A percentile compares a stretch with the other conserved stretches of the same genome.
Evolutionary conservation across 495 filamentous ascomycete genomes (phyloP).

Genomic region (Usnea hakonensis): DNA sequence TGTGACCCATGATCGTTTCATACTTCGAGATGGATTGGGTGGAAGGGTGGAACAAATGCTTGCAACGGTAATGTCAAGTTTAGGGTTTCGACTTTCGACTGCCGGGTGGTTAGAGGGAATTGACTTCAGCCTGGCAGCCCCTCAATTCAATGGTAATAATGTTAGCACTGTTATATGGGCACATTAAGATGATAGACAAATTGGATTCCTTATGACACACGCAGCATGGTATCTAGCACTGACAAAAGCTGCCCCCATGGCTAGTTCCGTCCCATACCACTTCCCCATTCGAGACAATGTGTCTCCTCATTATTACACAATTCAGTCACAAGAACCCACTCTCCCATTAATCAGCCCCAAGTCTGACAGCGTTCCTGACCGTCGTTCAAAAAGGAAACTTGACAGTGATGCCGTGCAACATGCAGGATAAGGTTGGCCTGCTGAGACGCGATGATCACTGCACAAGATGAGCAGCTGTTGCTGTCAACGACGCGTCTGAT

Average conservation of each 20-base stretch:
- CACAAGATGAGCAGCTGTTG: not conserved
- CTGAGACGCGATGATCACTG: not conserved
- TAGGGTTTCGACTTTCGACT: not conserved
- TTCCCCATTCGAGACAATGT: not conserved
- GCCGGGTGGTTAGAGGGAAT: not conserved
- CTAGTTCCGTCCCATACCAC: not conserved
- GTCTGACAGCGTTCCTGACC: not conserved
- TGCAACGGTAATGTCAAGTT: not conserved
- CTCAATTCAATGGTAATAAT: not conserved
- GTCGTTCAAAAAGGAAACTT: not conserved
- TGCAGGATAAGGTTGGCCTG: slow-evolving; percentile 2
- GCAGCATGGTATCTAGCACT: slow-evolving; percentile 14
- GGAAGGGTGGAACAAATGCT: no score
- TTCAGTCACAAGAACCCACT: not conserved
- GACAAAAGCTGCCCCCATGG: not conserved
- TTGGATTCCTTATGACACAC: slow-evolving; percentile 5
- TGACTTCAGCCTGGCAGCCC: no score
- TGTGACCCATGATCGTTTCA: slow-evolving; percentile 15
- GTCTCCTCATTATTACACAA: not conserved
- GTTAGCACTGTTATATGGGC: not conserved
- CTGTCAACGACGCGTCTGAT: not conserved
- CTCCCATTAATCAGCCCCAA: not conserved
- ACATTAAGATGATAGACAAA: not conserved
- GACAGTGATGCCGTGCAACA: not conserved
- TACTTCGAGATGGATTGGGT: not conserved